These are phyloP conservation scores for Daldinia sp. DNA, from an alignment of 2,329 filamentous ascomycete species.

Conservation along the genomic window DNA sequence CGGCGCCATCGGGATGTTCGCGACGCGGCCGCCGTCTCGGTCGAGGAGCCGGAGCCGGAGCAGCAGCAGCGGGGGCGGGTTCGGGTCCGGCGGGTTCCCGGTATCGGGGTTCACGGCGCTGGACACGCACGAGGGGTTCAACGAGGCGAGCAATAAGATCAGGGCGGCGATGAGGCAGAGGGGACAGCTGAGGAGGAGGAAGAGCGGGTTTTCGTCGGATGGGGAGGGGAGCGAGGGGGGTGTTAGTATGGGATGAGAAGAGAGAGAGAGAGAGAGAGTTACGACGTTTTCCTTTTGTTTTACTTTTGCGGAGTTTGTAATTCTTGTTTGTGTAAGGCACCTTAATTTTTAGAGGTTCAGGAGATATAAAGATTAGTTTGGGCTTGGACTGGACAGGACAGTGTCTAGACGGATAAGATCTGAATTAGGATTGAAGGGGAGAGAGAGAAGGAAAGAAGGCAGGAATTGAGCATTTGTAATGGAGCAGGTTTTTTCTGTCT, in stretches of 20 bases:
- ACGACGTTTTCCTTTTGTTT: neutral
- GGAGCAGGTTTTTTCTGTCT: neutral
- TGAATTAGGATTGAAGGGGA: neutral
- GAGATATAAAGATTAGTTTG: neutral
- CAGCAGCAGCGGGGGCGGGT: constrained; percentile 69
- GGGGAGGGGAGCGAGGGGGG: constrained; percentile 41
- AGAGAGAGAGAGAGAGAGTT: neutral
- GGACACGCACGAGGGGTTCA: constrained; percentile 77
- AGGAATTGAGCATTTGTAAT: neutral
- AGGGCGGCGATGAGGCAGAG: constrained; percentile 85
- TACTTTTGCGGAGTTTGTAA: neutral
- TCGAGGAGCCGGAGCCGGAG: constrained; percentile 55
- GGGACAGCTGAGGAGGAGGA: constrained; percentile 70
- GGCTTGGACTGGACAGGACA: neutral
- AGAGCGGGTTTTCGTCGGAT: constrained; percentile 56
- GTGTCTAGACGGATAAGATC: neutral
- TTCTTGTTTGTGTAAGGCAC: neutral
- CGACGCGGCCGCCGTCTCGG: constrained; percentile 86
- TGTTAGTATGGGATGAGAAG: neutral
- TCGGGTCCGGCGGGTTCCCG: constrained; percentile 71
- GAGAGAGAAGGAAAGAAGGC: neutral
- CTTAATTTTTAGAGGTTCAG: neutral
- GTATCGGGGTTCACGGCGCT: constrained; percentile 77
- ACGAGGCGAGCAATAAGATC: constrained; percentile 87
- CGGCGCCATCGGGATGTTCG: constrained; percentile 88